Percentiles rank a stretch among this genome's conserved stretches.
These are phyloP conservation scores for Ascoidea tarda DNA, from an alignment of 805 yeast species.

Conservation along the genomic window DNA sequence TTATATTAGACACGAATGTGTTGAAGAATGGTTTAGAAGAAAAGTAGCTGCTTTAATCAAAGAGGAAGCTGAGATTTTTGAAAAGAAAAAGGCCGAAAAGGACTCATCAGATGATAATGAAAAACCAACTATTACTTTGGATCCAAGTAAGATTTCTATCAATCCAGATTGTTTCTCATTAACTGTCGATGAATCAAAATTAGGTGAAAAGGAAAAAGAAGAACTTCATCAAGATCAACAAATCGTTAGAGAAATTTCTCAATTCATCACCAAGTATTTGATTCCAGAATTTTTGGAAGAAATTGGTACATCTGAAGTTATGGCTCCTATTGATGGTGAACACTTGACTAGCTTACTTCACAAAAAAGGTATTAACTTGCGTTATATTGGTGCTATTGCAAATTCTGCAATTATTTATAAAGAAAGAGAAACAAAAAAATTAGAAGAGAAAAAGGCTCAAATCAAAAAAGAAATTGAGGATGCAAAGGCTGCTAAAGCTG, in stretches of 20 bases:
- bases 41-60: slow-evolving; percentile 41
- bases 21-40: slow-evolving; percentile 79
- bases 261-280: slow-evolving; percentile 41
- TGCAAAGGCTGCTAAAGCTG: slow-evolving; percentile 18
- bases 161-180: slow-evolving; percentile 69
- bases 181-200: slow-evolving; percentile 22
- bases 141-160: slow-evolving; percentile 38
- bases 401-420: slow-evolving; percentile 14
- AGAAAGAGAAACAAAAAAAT: slow-evolving; percentile 7
- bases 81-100: slow-evolving; percentile 18
- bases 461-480: slow-evolving; percentile 19
- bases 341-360: slow-evolving; percentile 63
- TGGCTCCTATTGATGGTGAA: slow-evolving; percentile 69
- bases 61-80: slow-evolving; percentile 31
- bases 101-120: slow-evolving; percentile 22
- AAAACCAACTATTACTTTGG: slow-evolving; percentile 37
- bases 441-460: slow-evolving; percentile 17
- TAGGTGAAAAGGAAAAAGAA: slow-evolving; percentile 21
- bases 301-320: slow-evolving; percentile 29
- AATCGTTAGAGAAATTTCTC: slow-evolving; percentile 52
- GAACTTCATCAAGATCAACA: slow-evolving; percentile 36
- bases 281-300: slow-evolving; percentile 51
- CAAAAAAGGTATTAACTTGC: slow-evolving; percentile 70
- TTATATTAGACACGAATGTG: slow-evolving; percentile 73
- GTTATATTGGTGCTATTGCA: slow-evolving; percentile 68